Evolutionary conservation across 148 eudicot species (phyloP), one percentile per base, ranked within the genome.

Genomic region (Amaranthus palmeri): DNA sequence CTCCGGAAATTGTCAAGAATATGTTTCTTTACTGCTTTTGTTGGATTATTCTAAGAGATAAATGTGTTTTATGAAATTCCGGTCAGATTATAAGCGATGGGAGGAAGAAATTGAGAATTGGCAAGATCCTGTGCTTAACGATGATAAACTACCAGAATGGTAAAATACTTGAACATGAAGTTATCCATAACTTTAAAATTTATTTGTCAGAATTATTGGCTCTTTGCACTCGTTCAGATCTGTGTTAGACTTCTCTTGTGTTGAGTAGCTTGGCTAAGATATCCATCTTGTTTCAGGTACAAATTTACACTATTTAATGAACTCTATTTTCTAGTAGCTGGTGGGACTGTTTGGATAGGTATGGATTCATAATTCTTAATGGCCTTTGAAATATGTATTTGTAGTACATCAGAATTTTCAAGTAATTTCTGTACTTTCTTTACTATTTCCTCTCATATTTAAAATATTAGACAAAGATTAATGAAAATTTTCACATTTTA

Each of bases 261-360:
- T 68, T 47, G 47, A 54, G 40, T 70, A 15, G 43, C 59, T 77
- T 57, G 48, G 43, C 56, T 55, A 64, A 46, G 36, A 64, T 54
- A 63, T 42, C 17, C 59, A 43, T 66, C 69, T 51, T 66, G 74
- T 71, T 83, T 80, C 92, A 96, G 99, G 99, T 96, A 92, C 82
- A 96, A 88, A 68, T 96, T 96, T 73, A 92, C 99, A 15, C 71
- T 96, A 76, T 96, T 96, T 79, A 96, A 96, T 72, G 99, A 96
- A 83, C 88, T 92, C 64, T 96, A 96, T 82, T 96, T 96, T 82
- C 79, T 96, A 72, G 97, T 92, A 71, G 90, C 92, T 46, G 99
- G 99, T 14, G 99, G 99, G 47, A 96, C 99, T 48, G 83, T 96
- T 78, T 96, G 99, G 99, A 90, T 87, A 76, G 99, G 99, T 96